Conservation (phyloP, 1,139 yeast species). For the Saccharomyces hybrid region DNA sequence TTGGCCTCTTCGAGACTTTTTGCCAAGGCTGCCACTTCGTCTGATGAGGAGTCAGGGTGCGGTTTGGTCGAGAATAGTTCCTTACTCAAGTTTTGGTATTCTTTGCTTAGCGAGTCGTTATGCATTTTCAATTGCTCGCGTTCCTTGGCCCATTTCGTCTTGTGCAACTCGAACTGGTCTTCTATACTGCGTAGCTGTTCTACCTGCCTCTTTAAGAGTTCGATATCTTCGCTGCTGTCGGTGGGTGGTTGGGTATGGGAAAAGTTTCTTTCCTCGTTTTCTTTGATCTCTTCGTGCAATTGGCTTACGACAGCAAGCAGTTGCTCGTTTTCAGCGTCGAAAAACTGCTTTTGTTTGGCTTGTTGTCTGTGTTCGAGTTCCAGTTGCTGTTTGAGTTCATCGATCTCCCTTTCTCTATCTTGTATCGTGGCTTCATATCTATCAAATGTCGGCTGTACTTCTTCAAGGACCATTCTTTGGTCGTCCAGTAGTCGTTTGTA, state of each 20-base stretch:
- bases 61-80: conserved; percentile 8
- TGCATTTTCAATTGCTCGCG: conserved; percentile 25
- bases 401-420: conserved; percentile 18
- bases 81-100: conserved; percentile 19
- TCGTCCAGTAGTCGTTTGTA: conserved; percentile 28
- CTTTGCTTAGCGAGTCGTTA: conserved; percentile 25
- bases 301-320: conserved; percentile 28
- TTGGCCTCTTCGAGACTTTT: conserved; percentile 11
- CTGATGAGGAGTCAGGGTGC: background rate
- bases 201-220: conserved; percentile 12
- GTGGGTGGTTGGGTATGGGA: conserved; percentile 4
- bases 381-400: conserved; percentile 19
- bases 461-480: conserved; percentile 29
- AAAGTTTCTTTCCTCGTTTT: conserved; percentile 19
- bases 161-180: conserved; percentile 14
- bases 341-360: conserved; percentile 23
- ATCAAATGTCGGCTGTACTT: conserved; percentile 30
- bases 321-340: conserved; percentile 30
- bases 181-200: conserved; percentile 9
- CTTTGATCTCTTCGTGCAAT: conserved; percentile 27
- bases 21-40: conserved; percentile 5
- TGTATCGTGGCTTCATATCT: conserved; percentile 23
- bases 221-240: conserved; percentile 3
- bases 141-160: conserved; percentile 26
- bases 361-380: conserved; percentile 18